phyloP scores from a whole-genome alignment of 305 asterid genomes.

The Fraxinus xanthoxyloides region DNA sequence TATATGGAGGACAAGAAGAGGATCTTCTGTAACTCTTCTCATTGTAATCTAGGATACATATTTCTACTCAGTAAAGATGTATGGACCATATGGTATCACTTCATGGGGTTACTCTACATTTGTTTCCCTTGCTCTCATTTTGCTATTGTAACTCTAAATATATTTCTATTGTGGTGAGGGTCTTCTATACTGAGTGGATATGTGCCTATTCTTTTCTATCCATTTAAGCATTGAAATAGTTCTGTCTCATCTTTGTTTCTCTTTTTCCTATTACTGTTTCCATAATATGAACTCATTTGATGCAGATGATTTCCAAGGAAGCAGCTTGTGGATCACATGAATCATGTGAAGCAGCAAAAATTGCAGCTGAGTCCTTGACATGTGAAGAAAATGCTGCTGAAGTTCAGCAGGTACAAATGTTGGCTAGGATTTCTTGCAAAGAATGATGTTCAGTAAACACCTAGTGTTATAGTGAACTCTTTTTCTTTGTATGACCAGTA shows the following conservation, averaged over 20 bases:
- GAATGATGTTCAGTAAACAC: slow-evolving; percentile 14
- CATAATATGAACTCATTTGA: slow-evolving; percentile 19
- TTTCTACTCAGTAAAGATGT: not conserved
- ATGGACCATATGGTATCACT: not conserved
- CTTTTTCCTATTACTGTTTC: slow-evolving; percentile 8
- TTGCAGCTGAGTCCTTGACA: slow-evolving; percentile 34
- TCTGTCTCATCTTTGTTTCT: slow-evolving; percentile 7
- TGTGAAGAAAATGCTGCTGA: slow-evolving; percentile 37
- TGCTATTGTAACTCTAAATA: not conserved
- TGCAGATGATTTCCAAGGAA: slow-evolving; percentile 58
- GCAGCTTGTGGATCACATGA: slow-evolving; percentile 37
- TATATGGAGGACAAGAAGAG: not conserved
- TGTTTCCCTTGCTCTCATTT: not conserved
- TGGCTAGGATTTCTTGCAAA: slow-evolving; percentile 8
- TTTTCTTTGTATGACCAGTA: slow-evolving; percentile 4
- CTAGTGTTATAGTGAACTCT: not conserved
- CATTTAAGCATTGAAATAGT: not conserved
- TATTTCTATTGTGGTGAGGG: not conserved
- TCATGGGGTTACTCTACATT: not conserved
- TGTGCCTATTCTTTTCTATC: not conserved
- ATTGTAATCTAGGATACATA: not conserved
- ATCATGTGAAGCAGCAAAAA: slow-evolving; percentile 26
- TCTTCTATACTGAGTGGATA: not conserved
- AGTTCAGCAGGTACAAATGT: slow-evolving; percentile 58
- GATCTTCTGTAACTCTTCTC: not conserved